Conservation (phyloP, 2,329 filamentous ascomycete species). For the Colletotrichum eleusines region DNA sequence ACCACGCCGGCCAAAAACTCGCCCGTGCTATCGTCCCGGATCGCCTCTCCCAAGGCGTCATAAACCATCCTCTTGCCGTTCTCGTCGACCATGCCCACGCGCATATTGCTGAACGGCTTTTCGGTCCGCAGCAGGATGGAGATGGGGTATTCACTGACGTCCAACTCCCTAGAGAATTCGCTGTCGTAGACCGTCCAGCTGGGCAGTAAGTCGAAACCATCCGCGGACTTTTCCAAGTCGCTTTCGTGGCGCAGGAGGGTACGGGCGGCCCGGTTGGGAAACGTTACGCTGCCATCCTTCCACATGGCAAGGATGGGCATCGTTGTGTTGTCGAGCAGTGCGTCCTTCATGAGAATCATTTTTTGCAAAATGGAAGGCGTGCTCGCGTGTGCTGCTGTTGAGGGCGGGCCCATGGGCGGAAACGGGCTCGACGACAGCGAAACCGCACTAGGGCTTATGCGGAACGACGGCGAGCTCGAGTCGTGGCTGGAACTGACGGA, state of each 20-base stretch:
- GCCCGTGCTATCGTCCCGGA: slow-evolving; percentile 74
- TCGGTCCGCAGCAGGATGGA: slow-evolving; percentile 72
- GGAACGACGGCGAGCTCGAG: slow-evolving; percentile 60
- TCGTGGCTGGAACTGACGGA: slow-evolving; percentile 62
- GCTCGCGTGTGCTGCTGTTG: slow-evolving; percentile 64
- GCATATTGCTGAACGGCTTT: slow-evolving; percentile 67
- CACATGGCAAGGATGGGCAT: slow-evolving; percentile 84
- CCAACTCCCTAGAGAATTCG: slow-evolving; percentile 71
- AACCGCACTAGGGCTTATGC: slow-evolving; percentile 63
- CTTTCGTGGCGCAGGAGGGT: slow-evolving; percentile 60
- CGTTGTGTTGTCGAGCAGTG: slow-evolving; percentile 79
- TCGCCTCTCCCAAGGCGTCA: slow-evolving; percentile 75
- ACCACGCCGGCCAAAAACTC: slow-evolving; percentile 81
- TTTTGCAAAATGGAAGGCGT: slow-evolving; percentile 78
- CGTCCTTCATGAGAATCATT: slow-evolving; percentile 80
- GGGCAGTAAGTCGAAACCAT: slow-evolving; percentile 68
- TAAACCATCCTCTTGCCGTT: slow-evolving; percentile 67
- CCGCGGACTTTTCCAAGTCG: slow-evolving; percentile 54
- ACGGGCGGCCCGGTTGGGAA: slow-evolving; percentile 77
- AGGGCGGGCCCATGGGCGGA: slow-evolving; percentile 75
- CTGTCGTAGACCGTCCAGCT: slow-evolving; percentile 74
- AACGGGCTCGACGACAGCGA: slow-evolving; percentile 70
- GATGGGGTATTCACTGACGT: slow-evolving; percentile 74
- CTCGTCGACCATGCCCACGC: slow-evolving; percentile 72
- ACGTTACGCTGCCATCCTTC: slow-evolving; percentile 80